A percentile compares a stretch with the other conserved stretches of the same genome.
phyloP scores from a whole-genome alignment of 176 grass and related monocot species.

The Otatea glauca region DNA sequence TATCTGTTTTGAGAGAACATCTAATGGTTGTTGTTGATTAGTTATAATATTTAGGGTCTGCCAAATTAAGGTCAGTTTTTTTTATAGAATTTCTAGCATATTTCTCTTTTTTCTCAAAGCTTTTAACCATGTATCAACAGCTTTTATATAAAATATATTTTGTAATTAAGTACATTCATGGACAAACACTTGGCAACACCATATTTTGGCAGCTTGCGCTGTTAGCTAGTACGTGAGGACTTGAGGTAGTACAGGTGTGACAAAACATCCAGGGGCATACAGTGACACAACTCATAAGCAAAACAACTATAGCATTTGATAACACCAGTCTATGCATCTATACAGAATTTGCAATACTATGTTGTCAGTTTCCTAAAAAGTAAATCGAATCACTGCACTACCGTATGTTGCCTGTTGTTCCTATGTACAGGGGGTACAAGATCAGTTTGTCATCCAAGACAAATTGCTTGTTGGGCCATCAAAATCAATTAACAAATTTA shows the following conservation, averaged over 20 bases:
- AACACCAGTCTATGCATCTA: neutral
- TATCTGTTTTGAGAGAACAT: neutral
- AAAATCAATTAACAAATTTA: neutral
- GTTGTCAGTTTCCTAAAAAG: neutral
- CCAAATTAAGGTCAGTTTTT: too few relatives aligned
- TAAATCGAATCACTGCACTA: neutral
- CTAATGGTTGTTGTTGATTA: too few relatives aligned
- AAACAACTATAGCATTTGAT: constrained; percentile 4
- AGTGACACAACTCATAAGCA: constrained; percentile 9
- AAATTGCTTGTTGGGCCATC: constrained; percentile 15
- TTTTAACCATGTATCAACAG: too few relatives aligned
- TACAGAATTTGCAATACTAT: neutral
- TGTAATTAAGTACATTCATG: neutral
- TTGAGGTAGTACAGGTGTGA: neutral
- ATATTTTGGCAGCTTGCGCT: neutral
- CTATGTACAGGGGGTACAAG: neutral
- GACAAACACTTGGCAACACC: neutral
- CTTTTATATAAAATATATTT: neutral
- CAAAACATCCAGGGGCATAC: constrained; percentile 18
- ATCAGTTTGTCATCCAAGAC: constrained; percentile 10
- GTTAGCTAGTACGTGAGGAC: neutral
- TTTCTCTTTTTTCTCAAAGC: too few relatives aligned
- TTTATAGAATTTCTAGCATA: too few relatives aligned
- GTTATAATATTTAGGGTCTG: too few relatives aligned
- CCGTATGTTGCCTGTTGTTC: constrained; percentile 6